Base-by-base conservation (phyloP, 1,284 basidiomycete genomes). In the Kwoniella shivajii region DNA sequence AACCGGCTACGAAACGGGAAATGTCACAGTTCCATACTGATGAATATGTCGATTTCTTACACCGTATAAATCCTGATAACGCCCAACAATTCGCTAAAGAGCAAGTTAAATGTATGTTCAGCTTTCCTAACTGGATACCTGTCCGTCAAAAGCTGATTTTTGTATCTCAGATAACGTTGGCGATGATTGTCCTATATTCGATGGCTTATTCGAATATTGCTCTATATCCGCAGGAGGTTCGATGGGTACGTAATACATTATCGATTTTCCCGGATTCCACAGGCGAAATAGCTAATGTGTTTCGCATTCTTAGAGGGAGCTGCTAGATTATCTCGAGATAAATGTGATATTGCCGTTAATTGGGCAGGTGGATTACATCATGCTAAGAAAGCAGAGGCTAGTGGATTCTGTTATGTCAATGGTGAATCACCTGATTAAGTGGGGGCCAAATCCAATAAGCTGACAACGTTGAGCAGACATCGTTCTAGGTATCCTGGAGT, bases 291-390 rank as follows among this genome's bases (percentile, higher is more conserved):
- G 52, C 43, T 30, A 41, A 54, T 46, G 13, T 29, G 44, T 13
- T 44, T 22, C 9, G 9, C 13, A 9, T 33, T 51, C 22, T 18
- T 22, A 93, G 94, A 99, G 89, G 94, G 95, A 44, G 95, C 96
- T 37, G 94, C 95, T 11, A 84, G 95, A 38, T 79, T 99, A 24
- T 96, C 92, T 65, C 82, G 95, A 50, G 94, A 98, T 79, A 99
- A 98, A 77, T 98, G 94, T 75, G 95, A 99, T 74, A 98, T 98
- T 66, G 95, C 95, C 1, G 87, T 99, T 57, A 99, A 99, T 74
- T 99, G 95, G 95, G 95, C 95, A 2, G 95, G 95, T 16, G 95
- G 95, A 6, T 81, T 99, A 52, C 95, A 99, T 75, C 95, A 99
- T 73, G 93, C 95, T 2, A 99, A 99, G 80, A 99, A 98, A 81